Evolutionary conservation across 179 eudicot genomes (phyloP), one percentile per base, ranked within the genome.

Genomic region (Vitellaria paradoxa): DNA sequence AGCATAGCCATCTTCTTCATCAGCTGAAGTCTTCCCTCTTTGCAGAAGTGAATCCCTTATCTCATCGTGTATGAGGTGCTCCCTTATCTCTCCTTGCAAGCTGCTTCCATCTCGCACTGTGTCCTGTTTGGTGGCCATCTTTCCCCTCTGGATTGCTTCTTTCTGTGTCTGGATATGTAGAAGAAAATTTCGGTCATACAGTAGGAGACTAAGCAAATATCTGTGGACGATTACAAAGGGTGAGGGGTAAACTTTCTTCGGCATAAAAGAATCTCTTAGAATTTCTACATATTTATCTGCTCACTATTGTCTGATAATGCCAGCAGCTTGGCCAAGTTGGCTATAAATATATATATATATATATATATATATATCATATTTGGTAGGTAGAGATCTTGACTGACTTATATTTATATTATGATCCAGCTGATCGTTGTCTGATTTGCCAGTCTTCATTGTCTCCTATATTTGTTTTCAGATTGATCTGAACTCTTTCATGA

Each of bases 121-220:
- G 30, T 86, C 90, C 46, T 81, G 80, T 71, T 66, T 61, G 20
- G 20, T 81, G 20, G 73, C 68, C 91, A 90, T 90, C 68, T 72
- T 77, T 79, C 37, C 62, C 42, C 6, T 50, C 53, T 57, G 9
- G 24, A 7, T 9, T 55, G 53, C 10, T 57, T 65, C 11, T 21
- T 76, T 40, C 20, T 23, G 15, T 24, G 76, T 10, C 68, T 78
- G 61, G 37, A 23, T 57, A 14, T 70, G 23, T 63, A 46, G 47
- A 71, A 71, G 74, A 26, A 0, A 11, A 50, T 53, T 47, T 26
- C 17, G 2, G 18, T 50, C 37, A 53, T 70, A 14, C 8, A 21
- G 26, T 2, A 55, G 63, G 15, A 49, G 2, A 69, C 73, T 13
- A 49, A 52, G 74, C 62, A 52, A 53, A 53, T 70, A 52, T 14